Conservation (phyloP, 2,329 filamentous ascomycete species). For the Colletotrichum phormii region DNA sequence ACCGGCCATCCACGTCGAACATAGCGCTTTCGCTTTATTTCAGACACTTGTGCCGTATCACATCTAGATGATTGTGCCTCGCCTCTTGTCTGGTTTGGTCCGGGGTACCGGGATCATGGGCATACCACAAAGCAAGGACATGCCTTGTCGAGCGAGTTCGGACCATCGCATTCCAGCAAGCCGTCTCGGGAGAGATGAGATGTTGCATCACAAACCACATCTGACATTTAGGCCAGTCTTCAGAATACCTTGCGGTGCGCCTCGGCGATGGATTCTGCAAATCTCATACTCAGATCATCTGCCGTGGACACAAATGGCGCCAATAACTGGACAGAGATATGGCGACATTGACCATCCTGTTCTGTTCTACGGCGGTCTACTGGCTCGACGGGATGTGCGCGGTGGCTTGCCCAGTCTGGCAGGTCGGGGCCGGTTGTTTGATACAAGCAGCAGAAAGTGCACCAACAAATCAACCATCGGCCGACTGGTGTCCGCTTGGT, state of each 20-base stretch:
- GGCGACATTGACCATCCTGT: neutral
- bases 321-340: neutral
- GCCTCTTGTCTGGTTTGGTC: neutral
- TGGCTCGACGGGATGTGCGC: neutral
- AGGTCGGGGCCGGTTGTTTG: constrained; percentile 9
- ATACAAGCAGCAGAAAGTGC: constrained; percentile 1
- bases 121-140: constrained; percentile 2
- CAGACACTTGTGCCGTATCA: constrained; percentile 20
- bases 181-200: constrained; percentile 14
- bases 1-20: constrained; percentile 5
- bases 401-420: constrained; percentile 22
- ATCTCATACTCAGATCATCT: neutral
- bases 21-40: neutral
- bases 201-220: constrained; percentile 7
- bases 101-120: constrained; percentile 12
- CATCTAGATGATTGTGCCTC: constrained; percentile 21
- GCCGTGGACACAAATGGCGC: neutral
- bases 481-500: neutral
- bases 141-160: constrained; percentile 21
- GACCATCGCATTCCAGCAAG: constrained; percentile 20
- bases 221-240: neutral
- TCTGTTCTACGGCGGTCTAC: neutral
- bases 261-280: neutral
- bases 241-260: neutral
- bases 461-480: neutral